These are phyloP conservation scores for Leishmania tropica DNA, from an alignment of 208 protist genomes.

Conservation along the genomic window DNA sequence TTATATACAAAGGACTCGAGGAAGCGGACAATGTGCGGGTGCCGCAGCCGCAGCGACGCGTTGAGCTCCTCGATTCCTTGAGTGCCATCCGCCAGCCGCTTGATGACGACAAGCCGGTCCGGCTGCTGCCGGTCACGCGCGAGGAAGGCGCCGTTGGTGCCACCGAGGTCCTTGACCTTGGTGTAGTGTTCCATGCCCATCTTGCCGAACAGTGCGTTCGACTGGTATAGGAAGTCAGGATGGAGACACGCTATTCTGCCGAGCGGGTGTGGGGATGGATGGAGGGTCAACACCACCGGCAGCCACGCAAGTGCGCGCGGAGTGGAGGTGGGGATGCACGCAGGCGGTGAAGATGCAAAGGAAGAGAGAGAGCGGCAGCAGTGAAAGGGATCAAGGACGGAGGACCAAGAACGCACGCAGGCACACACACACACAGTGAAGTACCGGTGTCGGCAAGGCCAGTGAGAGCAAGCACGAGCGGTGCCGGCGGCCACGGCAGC, in stretches of 20 bases:
- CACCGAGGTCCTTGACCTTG: slow-evolving; percentile 74
- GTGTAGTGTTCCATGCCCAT: slow-evolving; percentile 91
- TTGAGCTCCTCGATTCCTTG: slow-evolving; percentile 82
- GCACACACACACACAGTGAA: slow-evolving; percentile 1
- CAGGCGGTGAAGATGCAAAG: background rate
- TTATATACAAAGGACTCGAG: slow-evolving; percentile 76
- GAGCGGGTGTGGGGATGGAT: background rate
- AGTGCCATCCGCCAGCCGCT: slow-evolving; percentile 63
- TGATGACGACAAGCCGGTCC: slow-evolving; percentile 72
- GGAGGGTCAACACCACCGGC: background rate
- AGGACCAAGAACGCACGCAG: background rate
- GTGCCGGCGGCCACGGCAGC: background rate
- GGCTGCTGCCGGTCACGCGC: slow-evolving; percentile 67
- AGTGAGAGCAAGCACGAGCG: background rate
- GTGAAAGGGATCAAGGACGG: background rate
- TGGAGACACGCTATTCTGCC: background rate
- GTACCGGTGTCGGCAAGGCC: background rate
- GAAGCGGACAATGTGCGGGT: slow-evolving; percentile 81
- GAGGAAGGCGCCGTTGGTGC: slow-evolving; percentile 77
- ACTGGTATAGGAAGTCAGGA: background rate
- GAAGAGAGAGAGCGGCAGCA: background rate
- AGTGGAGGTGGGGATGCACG: background rate
- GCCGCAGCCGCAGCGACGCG: slow-evolving; percentile 71
- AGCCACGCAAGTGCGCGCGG: background rate
- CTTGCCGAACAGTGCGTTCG: background rate